These are phyloP conservation scores for Ramaria sp. DNA, from an alignment of 768 basidiomycete genomes.

Conservation along the genomic window DNA sequence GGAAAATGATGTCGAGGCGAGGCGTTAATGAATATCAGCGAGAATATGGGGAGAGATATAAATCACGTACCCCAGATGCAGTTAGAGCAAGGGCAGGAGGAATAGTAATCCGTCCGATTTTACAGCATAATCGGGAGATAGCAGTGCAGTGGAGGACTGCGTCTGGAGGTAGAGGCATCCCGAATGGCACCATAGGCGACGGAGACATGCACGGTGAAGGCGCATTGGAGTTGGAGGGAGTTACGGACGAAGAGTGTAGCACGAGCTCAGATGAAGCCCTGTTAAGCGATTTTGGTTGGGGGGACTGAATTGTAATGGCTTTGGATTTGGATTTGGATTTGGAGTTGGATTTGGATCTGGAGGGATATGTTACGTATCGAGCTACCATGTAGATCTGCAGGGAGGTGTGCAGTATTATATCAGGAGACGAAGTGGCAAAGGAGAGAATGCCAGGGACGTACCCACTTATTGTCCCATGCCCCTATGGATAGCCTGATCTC, in stretches of 20 bases:
- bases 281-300: not conserved
- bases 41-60: conserved; percentile 5
- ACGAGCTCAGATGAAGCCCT: not conserved
- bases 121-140: conserved; percentile 58
- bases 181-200: not conserved
- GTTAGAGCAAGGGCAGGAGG: conserved; percentile 57
- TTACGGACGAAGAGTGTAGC: not conserved
- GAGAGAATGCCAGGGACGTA: conserved; percentile 21
- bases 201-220: not conserved
- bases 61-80: conserved; percentile 38
- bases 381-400: conserved; percentile 49
- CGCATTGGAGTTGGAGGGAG: not conserved
- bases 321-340: conserved; percentile 8
- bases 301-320: not conserved
- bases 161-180: conserved; percentile 29
- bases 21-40: not conserved
- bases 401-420: not conserved
- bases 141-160: conserved; percentile 50
- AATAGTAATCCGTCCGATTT: conserved; percentile 59
- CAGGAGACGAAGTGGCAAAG: not conserved
- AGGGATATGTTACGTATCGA: conserved; percentile 50
- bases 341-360: conserved; percentile 19
- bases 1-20: not conserved
- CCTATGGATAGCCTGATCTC: conserved; percentile 48
- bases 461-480: conserved; percentile 76